Evolutionary conservation across 805 yeast species (phyloP), one percentile per base, ranked within the genome.

Genomic region (Suhomyces kilbournensis): DNA sequence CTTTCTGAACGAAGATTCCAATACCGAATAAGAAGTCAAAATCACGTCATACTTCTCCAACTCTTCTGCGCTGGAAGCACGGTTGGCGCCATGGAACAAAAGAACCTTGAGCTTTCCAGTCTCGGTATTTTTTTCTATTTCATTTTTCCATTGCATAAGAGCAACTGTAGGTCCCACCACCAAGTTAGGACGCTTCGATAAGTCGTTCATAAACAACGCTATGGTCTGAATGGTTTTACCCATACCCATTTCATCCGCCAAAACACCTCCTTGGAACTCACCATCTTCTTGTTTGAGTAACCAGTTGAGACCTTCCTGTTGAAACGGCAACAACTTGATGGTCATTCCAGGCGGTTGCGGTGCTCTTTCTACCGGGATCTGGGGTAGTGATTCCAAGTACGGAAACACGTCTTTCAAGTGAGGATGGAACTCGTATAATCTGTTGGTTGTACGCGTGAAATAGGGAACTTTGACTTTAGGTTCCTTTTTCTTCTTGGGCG

Each of bases 221-320:
- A 94, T 93, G 38, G 97, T 93, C 70, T 94, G 99, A 47, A 94
- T 92, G 0, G 99, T 94, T 63, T 94, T 94, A 56, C 99, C 99
- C 98, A 94, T 93, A 35, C 99, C 99, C 99, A 94, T 94, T 70
- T 94, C 99, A 74, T 94, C 99, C 4, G 99, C 98, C 46, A 94
- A 74, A 8, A 94, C 86, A 14, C 98, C 99, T 23, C 99, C 99
- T 14, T 80, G 77, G 68, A 87, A 93, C 43, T 76, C 79, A 22
- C 88, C 77, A 20, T 83, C 84, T 64, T 93, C 98, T 70, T 93
- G 98, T 47, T 82, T 77, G 12, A 81, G 60, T 54, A 94, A 77
- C 99, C 99, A 94, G 61, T 87, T 81, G 46, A 94, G 74, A 17
- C 99, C 99, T 72, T 94, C 99, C 14, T 83, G 74, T 70, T 94